A percentile compares a stretch with the other conserved stretches of the same genome.
phyloP scores from a whole-genome alignment of 176 grass and related monocot genomes.

The Oryza rufipogon region DNA sequence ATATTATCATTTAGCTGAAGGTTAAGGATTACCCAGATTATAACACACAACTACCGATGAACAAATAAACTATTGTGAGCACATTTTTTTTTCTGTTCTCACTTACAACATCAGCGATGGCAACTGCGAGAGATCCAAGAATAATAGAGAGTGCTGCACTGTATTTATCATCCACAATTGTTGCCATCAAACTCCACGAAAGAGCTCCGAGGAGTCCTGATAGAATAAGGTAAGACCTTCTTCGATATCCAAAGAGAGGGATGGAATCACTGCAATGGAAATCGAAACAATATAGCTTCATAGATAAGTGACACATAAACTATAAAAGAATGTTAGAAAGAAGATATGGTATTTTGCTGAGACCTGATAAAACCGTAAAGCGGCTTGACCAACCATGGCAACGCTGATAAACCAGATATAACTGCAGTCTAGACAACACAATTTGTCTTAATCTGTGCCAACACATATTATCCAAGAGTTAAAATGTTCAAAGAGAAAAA shows the following conservation, averaged over 20 bases:
- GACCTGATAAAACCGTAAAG: conserved; percentile 99
- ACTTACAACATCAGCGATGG: conserved; percentile 96
- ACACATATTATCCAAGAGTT: background rate
- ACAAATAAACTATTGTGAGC: conserved; percentile 2
- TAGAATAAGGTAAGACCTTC: conserved; percentile 90
- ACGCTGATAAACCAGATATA: conserved; percentile 87
- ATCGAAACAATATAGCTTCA: conserved; percentile 7
- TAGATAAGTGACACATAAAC: background rate
- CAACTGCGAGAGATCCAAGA: conserved; percentile 94
- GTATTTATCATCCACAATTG: conserved; percentile 87
- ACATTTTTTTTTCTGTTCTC: conserved; percentile 2
- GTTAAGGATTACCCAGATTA: background rate
- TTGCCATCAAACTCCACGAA: conserved; percentile 94
- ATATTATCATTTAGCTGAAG: background rate
- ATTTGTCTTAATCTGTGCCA: conserved; percentile 37
- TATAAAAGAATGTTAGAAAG: conserved; percentile 7
- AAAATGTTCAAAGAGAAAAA: conserved; percentile 18
- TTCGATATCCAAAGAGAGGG: conserved; percentile 94
- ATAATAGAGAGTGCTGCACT: conserved; percentile 77
- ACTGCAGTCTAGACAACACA: conserved; percentile 85
- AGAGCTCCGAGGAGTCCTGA: conserved; percentile 86
- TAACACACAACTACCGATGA: background rate
- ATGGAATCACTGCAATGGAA: conserved; percentile 70
- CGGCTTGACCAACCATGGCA: conserved; percentile 98
- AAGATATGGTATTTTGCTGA: conserved; percentile 14